Evolutionary conservation across 257 asterid species (phyloP).

Genomic region (Cordia subcordata): DNA sequence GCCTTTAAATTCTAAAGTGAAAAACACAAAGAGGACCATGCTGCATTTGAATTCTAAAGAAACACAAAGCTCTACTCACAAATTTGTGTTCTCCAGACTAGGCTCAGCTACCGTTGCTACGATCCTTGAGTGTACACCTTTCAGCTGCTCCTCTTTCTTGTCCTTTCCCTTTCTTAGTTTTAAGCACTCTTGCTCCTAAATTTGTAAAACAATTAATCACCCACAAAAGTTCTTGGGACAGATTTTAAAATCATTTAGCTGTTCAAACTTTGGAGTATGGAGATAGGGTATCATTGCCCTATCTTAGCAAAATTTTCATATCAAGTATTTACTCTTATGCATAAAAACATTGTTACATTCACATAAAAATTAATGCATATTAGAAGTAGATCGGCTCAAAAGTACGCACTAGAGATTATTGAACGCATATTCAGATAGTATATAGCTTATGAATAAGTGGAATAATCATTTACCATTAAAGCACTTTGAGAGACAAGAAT

Average conservation of each 20-base stretch:
- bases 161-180: conserved; percentile 49
- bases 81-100: conserved; percentile 25
- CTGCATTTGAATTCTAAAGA: not conserved
- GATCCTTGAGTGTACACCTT: conserved; percentile 24
- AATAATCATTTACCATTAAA: too few relatives aligned
- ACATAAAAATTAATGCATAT: too few relatives aligned
- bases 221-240: conserved; percentile 12
- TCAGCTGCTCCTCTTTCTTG: conserved; percentile 51
- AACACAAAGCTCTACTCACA: conserved; percentile 38
- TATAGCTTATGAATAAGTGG: too few relatives aligned
- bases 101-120: conserved; percentile 39
- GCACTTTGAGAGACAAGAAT: too few relatives aligned
- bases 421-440: too few relatives aligned
- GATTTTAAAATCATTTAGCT: conserved; percentile 10
- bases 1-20: not conserved
- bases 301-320: not conserved
- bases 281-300: not conserved
- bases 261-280: not conserved
- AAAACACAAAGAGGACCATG: too few relatives aligned
- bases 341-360: too few relatives aligned
- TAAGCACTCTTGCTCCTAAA: conserved; percentile 69
- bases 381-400: too few relatives aligned
- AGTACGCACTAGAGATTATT: too few relatives aligned
- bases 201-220: conserved; percentile 22
- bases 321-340: too few relatives aligned